Base-by-base conservation (phyloP, 345 rosid species). In the Euphorbia peplus region DNA sequence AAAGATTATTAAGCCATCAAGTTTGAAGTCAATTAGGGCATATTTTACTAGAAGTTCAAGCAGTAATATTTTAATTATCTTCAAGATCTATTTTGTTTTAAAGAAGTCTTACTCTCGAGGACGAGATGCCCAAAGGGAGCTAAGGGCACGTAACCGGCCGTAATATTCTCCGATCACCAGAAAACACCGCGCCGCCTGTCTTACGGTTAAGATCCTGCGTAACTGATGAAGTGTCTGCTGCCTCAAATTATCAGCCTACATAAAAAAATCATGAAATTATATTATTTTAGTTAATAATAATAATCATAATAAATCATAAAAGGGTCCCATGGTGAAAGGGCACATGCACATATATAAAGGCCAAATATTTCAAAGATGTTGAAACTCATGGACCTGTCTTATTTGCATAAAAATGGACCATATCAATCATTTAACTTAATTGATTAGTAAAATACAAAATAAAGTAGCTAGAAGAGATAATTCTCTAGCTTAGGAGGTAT, bases 171-270 rank as follows among this genome's bases (percentile, higher is more conserved):
- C 96, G 46, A 91, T 91, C 71, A 88, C 93, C 75, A 91, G 69
- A 74, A 91, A 95, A 81, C 96, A 87, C 51, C 96, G 77, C 0
- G 98, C 98, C 0, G 92, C 97, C 75, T 95, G 99, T 51, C 99
- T 73, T 14, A 87, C 83, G 0, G 98, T 95, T 73, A 95, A 69
- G 73, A 95, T 90, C 60, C 88, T 84, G 10, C 83, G 83, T 16
- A 95, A 47, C 42, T 91, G 99, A 72, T 95, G 99, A 69, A 95
- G 86, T 18, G 90, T 95, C 69, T 91, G 99, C 30, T 95, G 99
- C 68, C 99, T 88, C 78, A 95, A 80, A 77, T 91, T 87, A 82
- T 95, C 99, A 61, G 97, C 98, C 98, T 95, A 68, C 26, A 68
- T 7, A 12, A 65, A 19, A 41, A 52, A 25, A 52, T 16, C 10